Evolutionary conservation across 75 land plant species (phyloP).

Genomic region (Isoetes taiwanensis): DNA sequence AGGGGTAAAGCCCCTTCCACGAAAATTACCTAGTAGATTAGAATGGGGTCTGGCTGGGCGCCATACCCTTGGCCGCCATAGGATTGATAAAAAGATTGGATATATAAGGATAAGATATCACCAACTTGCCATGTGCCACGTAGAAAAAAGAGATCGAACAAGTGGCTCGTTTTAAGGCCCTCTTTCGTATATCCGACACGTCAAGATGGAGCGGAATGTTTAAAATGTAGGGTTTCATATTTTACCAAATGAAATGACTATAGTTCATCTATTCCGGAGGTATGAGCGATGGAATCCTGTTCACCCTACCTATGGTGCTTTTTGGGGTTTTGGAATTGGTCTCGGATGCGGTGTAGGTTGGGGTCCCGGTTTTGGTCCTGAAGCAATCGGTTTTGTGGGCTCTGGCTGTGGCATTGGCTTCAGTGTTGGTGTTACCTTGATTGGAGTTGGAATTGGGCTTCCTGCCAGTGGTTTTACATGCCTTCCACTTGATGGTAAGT

Average conservation of each 20-base stretch:
- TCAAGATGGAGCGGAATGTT: too few species aligned
- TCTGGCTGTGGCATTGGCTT: constrained; percentile 89
- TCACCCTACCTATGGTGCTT: constrained; percentile 85
- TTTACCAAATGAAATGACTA: constrained; percentile 64
- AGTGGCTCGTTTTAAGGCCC: too few species aligned
- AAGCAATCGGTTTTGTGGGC: constrained; percentile 86
- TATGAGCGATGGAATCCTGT: constrained; percentile 95
- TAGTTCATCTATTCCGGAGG: constrained; percentile 54
- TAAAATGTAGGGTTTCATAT: too few species aligned
- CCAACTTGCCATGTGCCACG: too few species aligned
- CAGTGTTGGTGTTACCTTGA: constrained; percentile 66
- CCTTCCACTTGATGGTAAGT: constrained; percentile 48
- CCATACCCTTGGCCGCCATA: too few species aligned
- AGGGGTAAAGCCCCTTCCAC: too few species aligned
- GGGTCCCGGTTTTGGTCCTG: constrained; percentile 99
- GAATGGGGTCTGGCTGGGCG: too few species aligned
- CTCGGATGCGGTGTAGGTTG: constrained; percentile 93
- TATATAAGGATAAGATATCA: too few species aligned
- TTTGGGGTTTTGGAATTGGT: constrained; percentile 95
- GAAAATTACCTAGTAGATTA: too few species aligned
- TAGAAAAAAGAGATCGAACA: too few species aligned
- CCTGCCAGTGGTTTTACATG: constrained; percentile 47
- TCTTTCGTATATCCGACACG: too few species aligned
- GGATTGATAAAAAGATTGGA: too few species aligned
- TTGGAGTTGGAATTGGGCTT: constrained; percentile 80